Percentiles rank a stretch among this genome's conserved stretches.
Evolutionary conservation across 2,329 filamentous ascomycete genomes (phyloP).

Genomic region (Exophiala alcalophila): DNA sequence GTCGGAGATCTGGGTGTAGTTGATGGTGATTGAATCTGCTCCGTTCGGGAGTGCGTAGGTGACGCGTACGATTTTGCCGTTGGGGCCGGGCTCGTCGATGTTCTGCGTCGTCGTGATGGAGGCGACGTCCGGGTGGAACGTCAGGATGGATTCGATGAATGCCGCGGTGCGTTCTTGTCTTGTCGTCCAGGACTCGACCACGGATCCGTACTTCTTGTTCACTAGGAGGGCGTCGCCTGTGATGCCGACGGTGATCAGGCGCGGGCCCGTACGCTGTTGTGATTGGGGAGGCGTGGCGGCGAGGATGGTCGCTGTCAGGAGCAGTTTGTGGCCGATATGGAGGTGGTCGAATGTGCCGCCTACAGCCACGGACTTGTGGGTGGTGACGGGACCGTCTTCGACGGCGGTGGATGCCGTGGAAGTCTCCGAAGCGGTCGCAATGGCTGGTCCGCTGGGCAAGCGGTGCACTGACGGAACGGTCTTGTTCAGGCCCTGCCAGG

Average conservation of each 20-base stretch:
- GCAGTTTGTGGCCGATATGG: constrained; percentile 91
- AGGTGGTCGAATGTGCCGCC: constrained; percentile 97
- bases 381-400: constrained; percentile 21
- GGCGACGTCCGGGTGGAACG: constrained; percentile 53
- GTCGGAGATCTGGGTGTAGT: constrained; percentile 82
- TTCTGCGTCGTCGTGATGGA: constrained; percentile 34
- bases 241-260: constrained; percentile 71
- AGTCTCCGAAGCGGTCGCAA: background rate
- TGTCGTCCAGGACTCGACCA: constrained; percentile 74
- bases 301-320: constrained; percentile 82
- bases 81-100: constrained; percentile 38
- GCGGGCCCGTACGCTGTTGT: constrained; percentile 39
- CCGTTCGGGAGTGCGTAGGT: constrained; percentile 42
- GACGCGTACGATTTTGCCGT: constrained; percentile 39
- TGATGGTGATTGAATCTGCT: constrained; percentile 58
- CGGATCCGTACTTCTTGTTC: constrained; percentile 83
- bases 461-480: constrained; percentile 15
- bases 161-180: constrained; percentile 66
- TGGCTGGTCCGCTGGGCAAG: constrained; percentile 23
- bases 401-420: background rate
- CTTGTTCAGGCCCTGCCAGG: constrained; percentile 17
- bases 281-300: constrained; percentile 54
- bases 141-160: constrained; percentile 64
- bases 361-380: constrained; percentile 67
- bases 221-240: constrained; percentile 81